Percentiles rank a stretch among this genome's conserved stretches.
Conservation (phyloP, 768 basidiomycete species). For the Boletus subparvulus region DNA sequence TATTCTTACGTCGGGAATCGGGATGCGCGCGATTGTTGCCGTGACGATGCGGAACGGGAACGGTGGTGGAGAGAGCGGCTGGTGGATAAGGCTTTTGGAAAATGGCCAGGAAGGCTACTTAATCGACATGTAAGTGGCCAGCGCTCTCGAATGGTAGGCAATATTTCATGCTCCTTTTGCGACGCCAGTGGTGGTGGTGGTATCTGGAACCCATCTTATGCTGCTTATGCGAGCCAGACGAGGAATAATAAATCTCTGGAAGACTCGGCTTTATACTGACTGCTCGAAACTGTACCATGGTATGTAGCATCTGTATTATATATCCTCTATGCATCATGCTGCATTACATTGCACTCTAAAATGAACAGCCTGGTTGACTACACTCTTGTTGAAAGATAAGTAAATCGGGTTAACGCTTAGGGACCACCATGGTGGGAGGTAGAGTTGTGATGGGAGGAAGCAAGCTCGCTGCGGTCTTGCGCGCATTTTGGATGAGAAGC, state of each 20-base stretch:
- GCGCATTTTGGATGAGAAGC: slow-evolving; percentile 84
- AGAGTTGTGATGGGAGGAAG: slow-evolving; percentile 88
- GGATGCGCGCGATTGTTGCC: slow-evolving; percentile 18
- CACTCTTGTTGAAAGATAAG: slow-evolving; percentile 2
- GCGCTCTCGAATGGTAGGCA: background rate
- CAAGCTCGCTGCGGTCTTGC: slow-evolving; percentile 67
- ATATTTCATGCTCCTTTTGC: background rate
- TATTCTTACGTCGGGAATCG: slow-evolving; percentile 19
- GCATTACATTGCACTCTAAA: background rate
- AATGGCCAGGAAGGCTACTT: slow-evolving; percentile 66
- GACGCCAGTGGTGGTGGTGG: slow-evolving; percentile 82
- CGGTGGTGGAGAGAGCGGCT: slow-evolving; percentile 41
- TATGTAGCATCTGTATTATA: slow-evolving; percentile 13
- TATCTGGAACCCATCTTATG: slow-evolving; percentile 61
- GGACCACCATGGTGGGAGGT: slow-evolving; percentile 88
- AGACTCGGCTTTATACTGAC: background rate
- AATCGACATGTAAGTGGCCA: slow-evolving; percentile 60
- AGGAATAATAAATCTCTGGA: slow-evolving; percentile 30
- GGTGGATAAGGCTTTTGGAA: slow-evolving; percentile 58
- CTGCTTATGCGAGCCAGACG: slow-evolving; percentile 61
- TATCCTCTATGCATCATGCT: slow-evolving; percentile 8
- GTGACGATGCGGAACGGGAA: slow-evolving; percentile 32
- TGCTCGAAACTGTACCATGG: background rate
- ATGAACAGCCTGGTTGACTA: background rate
- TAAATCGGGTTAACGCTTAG: slow-evolving; percentile 30